A percentile compares a stretch with the other conserved stretches of the same genome.
phyloP scores from a whole-genome alignment of 352 stramenopile genomes.

The Pythium rishiriense region DNA sequence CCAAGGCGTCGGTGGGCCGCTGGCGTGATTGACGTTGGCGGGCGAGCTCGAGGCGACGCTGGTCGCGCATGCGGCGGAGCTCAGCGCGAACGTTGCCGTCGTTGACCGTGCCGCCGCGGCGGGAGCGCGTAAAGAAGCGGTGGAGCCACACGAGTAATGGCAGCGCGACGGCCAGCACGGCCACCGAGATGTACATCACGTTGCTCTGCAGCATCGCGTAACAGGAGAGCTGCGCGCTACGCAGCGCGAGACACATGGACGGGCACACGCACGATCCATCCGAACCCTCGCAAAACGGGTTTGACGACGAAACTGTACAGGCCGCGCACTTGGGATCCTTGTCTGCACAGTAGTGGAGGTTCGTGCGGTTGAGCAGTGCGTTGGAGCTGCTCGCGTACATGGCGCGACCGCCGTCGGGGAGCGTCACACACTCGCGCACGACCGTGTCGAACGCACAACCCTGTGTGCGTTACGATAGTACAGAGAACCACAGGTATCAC shows the following conservation, averaged over 20 bases:
- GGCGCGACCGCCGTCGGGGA: slow-evolving; percentile 8
- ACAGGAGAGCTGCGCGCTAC: slow-evolving; percentile 15
- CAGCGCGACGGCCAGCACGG: slow-evolving; percentile 19
- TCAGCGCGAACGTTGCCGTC: slow-evolving; percentile 7
- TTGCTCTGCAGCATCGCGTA: slow-evolving; percentile 14
- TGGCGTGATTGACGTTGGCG: background rate
- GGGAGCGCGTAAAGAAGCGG: background rate
- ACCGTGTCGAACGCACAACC: slow-evolving; percentile 26
- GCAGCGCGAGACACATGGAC: slow-evolving; percentile 16
- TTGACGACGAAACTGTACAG: slow-evolving; percentile 1
- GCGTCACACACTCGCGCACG: slow-evolving; percentile 12
- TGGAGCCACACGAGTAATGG: slow-evolving; percentile 17
- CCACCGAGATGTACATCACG: slow-evolving; percentile 23
- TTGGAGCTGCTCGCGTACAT: slow-evolving; percentile 23
- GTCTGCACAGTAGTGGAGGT: slow-evolving; percentile 22
- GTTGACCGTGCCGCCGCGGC: background rate
- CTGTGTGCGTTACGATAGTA: slow-evolving; percentile 1
- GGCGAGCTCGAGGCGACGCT: slow-evolving; percentile 3
- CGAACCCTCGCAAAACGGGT: slow-evolving; percentile 17
- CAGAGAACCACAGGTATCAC: background rate
- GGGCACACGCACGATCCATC: slow-evolving; percentile 24
- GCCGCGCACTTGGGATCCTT: slow-evolving; percentile 4
- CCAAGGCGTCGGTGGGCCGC: slow-evolving; percentile 7
- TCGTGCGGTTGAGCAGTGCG: slow-evolving; percentile 22
- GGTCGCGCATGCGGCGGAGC: too few species aligned